Percentiles rank a stretch among this genome's conserved stretches.
phyloP scores from a whole-genome alignment of 345 rosid genomes.

The Citrus trifoliata region DNA sequence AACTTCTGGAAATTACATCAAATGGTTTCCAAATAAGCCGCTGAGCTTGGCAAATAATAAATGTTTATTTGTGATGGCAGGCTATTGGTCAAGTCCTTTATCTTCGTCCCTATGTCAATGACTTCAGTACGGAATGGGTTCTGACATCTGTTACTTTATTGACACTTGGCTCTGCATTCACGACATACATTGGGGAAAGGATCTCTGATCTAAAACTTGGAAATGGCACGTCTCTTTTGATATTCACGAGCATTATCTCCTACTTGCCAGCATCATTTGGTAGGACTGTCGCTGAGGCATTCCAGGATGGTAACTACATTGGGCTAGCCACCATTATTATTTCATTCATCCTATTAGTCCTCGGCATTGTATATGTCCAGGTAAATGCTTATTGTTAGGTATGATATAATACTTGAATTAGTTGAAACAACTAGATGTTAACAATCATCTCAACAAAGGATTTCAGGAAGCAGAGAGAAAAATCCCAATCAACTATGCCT shows the following conservation, averaged over 20 bases:
- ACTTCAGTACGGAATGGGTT: constrained; percentile 87
- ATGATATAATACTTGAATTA: constrained; percentile 5
- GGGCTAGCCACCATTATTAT: constrained; percentile 71
- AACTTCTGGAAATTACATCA: neutral
- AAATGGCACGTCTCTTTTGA: constrained; percentile 90
- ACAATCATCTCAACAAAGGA: constrained; percentile 28
- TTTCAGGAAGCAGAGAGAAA: constrained; percentile 99
- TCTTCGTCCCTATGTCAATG: constrained; percentile 88
- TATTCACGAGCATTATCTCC: constrained; percentile 94
- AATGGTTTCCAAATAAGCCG: neutral
- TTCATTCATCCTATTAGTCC: constrained; percentile 78
- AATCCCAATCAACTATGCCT: constrained; percentile 94
- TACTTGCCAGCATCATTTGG: constrained; percentile 98
- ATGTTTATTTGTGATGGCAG: constrained; percentile 32
- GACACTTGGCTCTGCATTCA: constrained; percentile 84
- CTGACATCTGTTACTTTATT: constrained; percentile 70
- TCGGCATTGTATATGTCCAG: constrained; percentile 97
- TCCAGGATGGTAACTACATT: constrained; percentile 82
- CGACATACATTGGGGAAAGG: constrained; percentile 85
- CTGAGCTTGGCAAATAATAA: neutral
- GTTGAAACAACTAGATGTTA: constrained; percentile 19
- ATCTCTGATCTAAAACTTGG: constrained; percentile 95
- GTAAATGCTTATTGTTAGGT: constrained; percentile 35
- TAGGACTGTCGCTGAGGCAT: constrained; percentile 74
- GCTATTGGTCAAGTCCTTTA: constrained; percentile 92